Evolutionary conservation across 768 basidiomycete species (phyloP).

Genomic region (Phlebiopsis flavidoalba): DNA sequence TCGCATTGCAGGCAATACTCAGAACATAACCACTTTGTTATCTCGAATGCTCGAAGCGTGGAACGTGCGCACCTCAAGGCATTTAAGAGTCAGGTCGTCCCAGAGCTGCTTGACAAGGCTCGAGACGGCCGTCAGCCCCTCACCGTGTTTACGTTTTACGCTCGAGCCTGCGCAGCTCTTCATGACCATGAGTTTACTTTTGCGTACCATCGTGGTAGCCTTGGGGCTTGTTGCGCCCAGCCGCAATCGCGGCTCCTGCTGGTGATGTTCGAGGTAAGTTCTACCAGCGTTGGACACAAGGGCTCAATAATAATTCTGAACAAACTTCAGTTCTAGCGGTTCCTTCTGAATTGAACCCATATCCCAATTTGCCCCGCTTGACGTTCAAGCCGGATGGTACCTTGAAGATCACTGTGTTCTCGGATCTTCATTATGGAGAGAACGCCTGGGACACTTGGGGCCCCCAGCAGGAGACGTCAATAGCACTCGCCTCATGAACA

Average conservation of each 20-base stretch:
- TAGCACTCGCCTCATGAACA: conserved; percentile 53
- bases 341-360: conserved; percentile 30
- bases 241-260: conserved; percentile 2
- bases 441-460: conserved; percentile 70
- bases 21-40: not conserved
- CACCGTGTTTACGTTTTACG: not conserved
- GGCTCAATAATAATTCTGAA: not conserved
- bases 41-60: not conserved
- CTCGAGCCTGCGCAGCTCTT: not conserved
- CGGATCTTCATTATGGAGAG: conserved; percentile 74
- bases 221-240: not conserved
- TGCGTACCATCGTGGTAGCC: not conserved
- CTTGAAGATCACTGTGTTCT: conserved; percentile 71
- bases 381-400: conserved; percentile 53
- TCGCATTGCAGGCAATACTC: not conserved
- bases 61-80: not conserved
- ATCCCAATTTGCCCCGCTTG: conserved; percentile 43
- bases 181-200: not conserved
- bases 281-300: too few species aligned
- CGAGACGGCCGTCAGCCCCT: not conserved
- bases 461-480: conserved; percentile 60
- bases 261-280: not conserved
- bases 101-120: too few species aligned
- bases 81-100: not conserved
- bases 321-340: conserved; percentile 1